These are phyloP conservation scores for Sclerospora graminicola DNA, from an alignment of 352 stramenopile genomes.

Conservation along the genomic window DNA sequence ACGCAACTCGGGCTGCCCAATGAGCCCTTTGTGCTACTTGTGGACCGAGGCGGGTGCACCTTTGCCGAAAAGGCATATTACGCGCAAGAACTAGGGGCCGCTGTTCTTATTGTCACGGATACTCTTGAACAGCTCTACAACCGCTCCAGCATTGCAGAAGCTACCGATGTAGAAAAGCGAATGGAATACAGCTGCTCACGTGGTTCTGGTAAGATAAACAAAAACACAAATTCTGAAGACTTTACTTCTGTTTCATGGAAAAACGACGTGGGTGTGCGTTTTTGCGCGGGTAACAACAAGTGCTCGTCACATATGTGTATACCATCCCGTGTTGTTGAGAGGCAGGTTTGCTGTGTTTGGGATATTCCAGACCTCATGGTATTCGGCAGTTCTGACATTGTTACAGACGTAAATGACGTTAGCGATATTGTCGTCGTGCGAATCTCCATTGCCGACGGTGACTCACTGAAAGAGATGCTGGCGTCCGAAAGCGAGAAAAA, in stretches of 20 bases:
- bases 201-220: slow-evolving; percentile 22
- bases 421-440: slow-evolving; percentile 57
- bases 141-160: slow-evolving; percentile 22
- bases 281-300: slow-evolving; percentile 25
- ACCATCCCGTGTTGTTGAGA: slow-evolving; percentile 33
- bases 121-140: slow-evolving; percentile 65
- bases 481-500: slow-evolving; percentile 12
- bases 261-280: slow-evolving; percentile 27
- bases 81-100: slow-evolving; percentile 53
- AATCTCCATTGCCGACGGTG: slow-evolving; percentile 47
- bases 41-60: slow-evolving; percentile 61
- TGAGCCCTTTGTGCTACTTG: slow-evolving; percentile 50
- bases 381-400: slow-evolving; percentile 27
- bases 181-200: slow-evolving; percentile 58
- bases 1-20: slow-evolving; percentile 15
- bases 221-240: slow-evolving; percentile 21
- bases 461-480: slow-evolving; percentile 37
- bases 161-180: slow-evolving; percentile 20
- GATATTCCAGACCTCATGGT: slow-evolving; percentile 67
- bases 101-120: slow-evolving; percentile 65
- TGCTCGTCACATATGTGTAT: slow-evolving; percentile 60
- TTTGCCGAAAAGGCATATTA: slow-evolving; percentile 69
- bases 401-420: slow-evolving; percentile 31
- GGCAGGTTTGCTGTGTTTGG: slow-evolving; percentile 70
- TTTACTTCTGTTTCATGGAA: slow-evolving; percentile 21